Conservation (phyloP, 805 yeast species). For the Metschnikowia colocasiae region DNA sequence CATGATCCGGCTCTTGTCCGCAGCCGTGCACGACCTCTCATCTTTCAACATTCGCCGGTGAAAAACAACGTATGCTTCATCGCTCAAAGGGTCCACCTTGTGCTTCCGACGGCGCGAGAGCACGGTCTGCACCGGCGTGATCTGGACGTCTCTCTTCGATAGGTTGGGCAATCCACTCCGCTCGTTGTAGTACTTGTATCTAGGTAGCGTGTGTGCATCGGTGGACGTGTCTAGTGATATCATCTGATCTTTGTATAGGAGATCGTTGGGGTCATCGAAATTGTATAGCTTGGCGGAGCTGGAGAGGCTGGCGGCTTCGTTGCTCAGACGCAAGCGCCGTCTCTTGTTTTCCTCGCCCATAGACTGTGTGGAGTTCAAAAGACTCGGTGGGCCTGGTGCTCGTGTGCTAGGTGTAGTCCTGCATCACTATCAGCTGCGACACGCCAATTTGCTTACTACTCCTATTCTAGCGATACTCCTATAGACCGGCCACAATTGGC, state of each 20-base stretch:
- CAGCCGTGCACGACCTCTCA: slow-evolving; percentile 55
- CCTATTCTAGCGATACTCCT: neutral
- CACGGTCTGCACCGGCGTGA: neutral
- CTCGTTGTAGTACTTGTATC: slow-evolving; percentile 17
- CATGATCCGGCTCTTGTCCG: slow-evolving; percentile 51
- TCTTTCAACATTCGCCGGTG: slow-evolving; percentile 62
- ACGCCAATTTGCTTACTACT: neutral
- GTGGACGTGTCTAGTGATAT: slow-evolving; percentile 15
- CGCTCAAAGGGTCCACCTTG: slow-evolving; percentile 42
- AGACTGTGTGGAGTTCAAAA: neutral
- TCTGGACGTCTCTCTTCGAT: neutral
- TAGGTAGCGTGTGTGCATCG: neutral
- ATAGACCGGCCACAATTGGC: no score
- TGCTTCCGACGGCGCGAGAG: slow-evolving; percentile 23
- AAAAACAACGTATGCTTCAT: slow-evolving; percentile 39
- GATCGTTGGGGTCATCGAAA: slow-evolving; percentile 31
- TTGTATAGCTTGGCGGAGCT: slow-evolving; percentile 25
- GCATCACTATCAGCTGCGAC: slow-evolving; percentile 1
- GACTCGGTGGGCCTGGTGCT: neutral
- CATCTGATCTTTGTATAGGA: slow-evolving; percentile 22
- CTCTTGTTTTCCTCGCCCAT: slow-evolving; percentile 11
- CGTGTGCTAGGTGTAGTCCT: neutral
- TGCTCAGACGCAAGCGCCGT: slow-evolving; percentile 32
- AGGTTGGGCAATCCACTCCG: neutral
- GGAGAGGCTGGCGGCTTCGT: slow-evolving; percentile 6